Base-by-base conservation (phyloP, 805 yeast species). In the Lachancea waltii region DNA sequence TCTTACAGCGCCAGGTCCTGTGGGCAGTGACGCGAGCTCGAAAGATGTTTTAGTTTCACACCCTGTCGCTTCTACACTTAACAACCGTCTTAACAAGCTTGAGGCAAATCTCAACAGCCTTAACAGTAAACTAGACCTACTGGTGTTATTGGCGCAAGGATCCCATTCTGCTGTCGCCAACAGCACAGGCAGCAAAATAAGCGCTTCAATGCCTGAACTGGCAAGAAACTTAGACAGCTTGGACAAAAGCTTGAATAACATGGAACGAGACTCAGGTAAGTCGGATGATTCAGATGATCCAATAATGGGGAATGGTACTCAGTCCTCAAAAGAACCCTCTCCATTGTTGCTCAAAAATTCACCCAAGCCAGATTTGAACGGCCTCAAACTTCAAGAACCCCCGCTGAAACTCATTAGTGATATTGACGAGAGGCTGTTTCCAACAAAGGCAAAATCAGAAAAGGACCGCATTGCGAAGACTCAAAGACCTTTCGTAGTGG, bases 391-490 rank as follows among this genome's bases (percentile, higher is more conserved):
- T n/a, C 54, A 53, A 30, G 62, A 66, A 41, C 62, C 70, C 7
- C 69, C 71, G 4, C 37, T 60, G 14, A 60, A 56, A 42, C 52
- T 65, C 11, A 59, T 67, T 7, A 55, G 63, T 16, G 58, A 59
- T 17, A 56, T 68, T 16, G 72, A 68, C 46, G 57, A 58, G 24
- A 53, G 60, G 17, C 46, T 70, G 21, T 68, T 69, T 36, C 65
- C 69, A 7, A 49, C 49, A 3, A 47, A 43, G 20, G 54, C 55
- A 2, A 47, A 47, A 9, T 55, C 62, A 1, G 50, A 49, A 34
- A 38, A 45, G 18, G 65, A 56, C 15, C 42, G 41, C 11, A 29
- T 51, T 3, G 64, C 58, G 11, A 50, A 54, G 40, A 53, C 56
- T 15, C 62, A 59, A 38, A 44, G 65, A 30, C 64, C 65, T 6